Base-by-base conservation (phyloP, 2,329 filamentous ascomycete species). In the Aspergillus hiratsukae region DNA sequence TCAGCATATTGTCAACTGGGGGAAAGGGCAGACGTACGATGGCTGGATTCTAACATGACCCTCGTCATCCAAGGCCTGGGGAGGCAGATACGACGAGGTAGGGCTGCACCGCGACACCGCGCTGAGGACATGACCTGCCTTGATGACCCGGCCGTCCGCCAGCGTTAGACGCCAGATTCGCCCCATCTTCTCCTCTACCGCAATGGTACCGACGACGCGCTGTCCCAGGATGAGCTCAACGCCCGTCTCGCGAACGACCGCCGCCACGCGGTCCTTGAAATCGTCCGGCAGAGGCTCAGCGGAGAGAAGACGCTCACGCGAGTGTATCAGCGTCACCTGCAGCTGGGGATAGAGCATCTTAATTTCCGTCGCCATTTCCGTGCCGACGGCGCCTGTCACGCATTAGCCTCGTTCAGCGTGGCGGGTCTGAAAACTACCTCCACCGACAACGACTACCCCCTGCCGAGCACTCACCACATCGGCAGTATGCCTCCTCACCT, bases 301-400 rank as follows among this genome's bases (percentile, higher is more conserved):
- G 0, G 88, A 91, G 7, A 93, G 79, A 1, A 93, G 81, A 64
- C 83, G 83, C 27, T 81, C 77, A 21, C 88, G 80, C 3, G 89
- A 91, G 69, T 93, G 90, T 4, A 90, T 83, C 1, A 94, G 81
- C 1, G 84, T 89, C n/a, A 93, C 86, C 43, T 81, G 81, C 53
- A 84, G 76, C 10, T 81, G 66, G 0, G 90, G 88, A 58, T 87
- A 80, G 25, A 85, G 76, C 48, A 83, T 71, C 72, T 91, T 92
- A 53, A 92, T 77, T 74, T 94, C 89, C 1, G 87, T 85, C 0
- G 90, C 88, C 81, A 93, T 91, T 70, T 93, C 89, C 54, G 92
- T 86, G 8, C 90, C 90, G 1, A 92, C 89, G 6, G 89, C 90
- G 51, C 88, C 81, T 83, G 55, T 48, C 35, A 9, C 49, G 7